Base-by-base conservation (phyloP, 1,284 basidiomycete genomes). In the Marasmius sp. region DNA sequence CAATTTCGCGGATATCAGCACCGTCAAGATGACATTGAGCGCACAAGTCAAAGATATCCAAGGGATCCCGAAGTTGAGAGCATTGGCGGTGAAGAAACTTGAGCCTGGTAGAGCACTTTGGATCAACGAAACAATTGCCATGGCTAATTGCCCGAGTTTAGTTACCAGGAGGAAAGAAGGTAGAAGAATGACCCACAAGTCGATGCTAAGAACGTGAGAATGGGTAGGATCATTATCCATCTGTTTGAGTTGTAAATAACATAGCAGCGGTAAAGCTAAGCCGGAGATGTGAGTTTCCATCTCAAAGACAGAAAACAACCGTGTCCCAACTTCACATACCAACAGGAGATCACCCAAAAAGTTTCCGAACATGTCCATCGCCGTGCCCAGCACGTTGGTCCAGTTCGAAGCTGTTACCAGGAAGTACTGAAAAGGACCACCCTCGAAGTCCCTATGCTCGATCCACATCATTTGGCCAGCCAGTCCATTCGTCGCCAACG, bases 1-100 rank as follows among this genome's bases (percentile, higher is more conserved):
- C 6, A 72, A 59, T 1, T 68, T 67, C 2, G 55, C 11, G 38
- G 55, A 48, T n/a, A 73, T 68, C 48, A 70, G 55, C 6, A 49
- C 43, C 0, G 70, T 71, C 20, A 68, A 62, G 18, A 68, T 47
- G 18, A 70, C 61, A 48, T 71, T 73, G 62, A 72, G 55, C 1
- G 64, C 55, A 18, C 67, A 64, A 9, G 71, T 65, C 16, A 73
- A 61, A 1, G 67, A 47, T 33, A 68, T 61, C 66, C 70, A 72
- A 1, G 71, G 71, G 7, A 67, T 50, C 8, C 59, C 66, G 50
- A 69, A 70, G 22, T 64, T 64, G 5, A 70, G 63, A 9, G 67
- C 58, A n/a, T 36, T 60, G 11, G 54, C 60, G 16, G 20, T 50
- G 51, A 70, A 69, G 14, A 70, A 60, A 27, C 60, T 60, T 0